Conservation (phyloP, 441 rosid genomes). For the Isatis lusitanica region DNA sequence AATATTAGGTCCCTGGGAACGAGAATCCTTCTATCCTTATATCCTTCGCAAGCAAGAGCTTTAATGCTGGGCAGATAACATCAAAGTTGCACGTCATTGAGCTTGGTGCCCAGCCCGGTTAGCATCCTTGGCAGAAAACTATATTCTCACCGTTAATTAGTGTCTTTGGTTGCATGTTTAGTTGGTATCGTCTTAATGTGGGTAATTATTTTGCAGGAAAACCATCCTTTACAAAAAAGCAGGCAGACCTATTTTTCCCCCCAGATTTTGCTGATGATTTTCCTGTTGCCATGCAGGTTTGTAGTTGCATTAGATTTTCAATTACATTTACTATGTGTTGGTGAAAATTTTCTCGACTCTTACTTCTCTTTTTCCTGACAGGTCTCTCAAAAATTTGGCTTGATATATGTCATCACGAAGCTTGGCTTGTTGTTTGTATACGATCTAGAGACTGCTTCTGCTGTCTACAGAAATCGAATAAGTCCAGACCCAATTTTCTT, state of each 20-base stretch:
- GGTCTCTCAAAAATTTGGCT: constrained; percentile 88
- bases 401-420: constrained; percentile 93
- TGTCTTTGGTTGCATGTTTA: constrained; percentile 2
- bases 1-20: constrained; percentile 77
- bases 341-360: constrained; percentile 9
- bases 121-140: constrained; percentile 25
- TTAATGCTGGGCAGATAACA: constrained; percentile 83
- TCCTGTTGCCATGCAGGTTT: constrained; percentile 98
- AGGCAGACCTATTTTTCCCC: constrained; percentile 94
- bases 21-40: constrained; percentile 87
- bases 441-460: constrained; percentile 95
- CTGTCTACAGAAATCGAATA: constrained; percentile 92
- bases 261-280: constrained; percentile 98
- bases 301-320: constrained; percentile 11
- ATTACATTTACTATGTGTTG: constrained; percentile 13
- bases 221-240: constrained; percentile 88
- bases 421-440: constrained; percentile 96
- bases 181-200: background rate
- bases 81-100: constrained; percentile 94
- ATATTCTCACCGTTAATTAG: background rate
- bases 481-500: constrained; percentile 99
- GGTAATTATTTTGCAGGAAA: constrained; percentile 57
- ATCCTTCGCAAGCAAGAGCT: constrained; percentile 75
- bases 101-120: constrained; percentile 96
- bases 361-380: constrained; percentile 43